Evolutionary conservation across 495 filamentous ascomycete genomes (phyloP).

Genomic region (Trichoderma gamsii): DNA sequence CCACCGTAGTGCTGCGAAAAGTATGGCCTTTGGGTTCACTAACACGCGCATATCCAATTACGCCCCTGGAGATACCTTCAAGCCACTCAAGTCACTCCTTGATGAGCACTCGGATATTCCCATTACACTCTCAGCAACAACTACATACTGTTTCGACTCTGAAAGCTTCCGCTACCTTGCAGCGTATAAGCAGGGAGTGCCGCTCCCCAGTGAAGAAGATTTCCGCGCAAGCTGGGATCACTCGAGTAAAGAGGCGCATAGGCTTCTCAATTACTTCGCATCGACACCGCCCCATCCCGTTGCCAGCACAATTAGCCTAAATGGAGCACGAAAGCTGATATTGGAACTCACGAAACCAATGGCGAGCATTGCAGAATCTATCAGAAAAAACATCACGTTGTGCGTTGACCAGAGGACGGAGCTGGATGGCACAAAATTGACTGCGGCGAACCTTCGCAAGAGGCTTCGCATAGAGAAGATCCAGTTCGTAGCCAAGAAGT

Average conservation of each 20-base stretch:
- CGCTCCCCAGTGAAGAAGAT: slow-evolving; percentile 29
- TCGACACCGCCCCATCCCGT: slow-evolving; percentile 27
- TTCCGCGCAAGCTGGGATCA: slow-evolving; percentile 34
- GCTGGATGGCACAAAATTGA: slow-evolving; percentile 23
- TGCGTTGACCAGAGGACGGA: slow-evolving; percentile 24
- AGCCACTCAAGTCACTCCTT: slow-evolving; percentile 29
- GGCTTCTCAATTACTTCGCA: slow-evolving; percentile 29
- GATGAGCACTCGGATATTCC: slow-evolving; percentile 24
- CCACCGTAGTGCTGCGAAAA: slow-evolving; percentile 29
- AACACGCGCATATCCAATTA: slow-evolving; percentile 40
- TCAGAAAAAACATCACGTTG: slow-evolving; percentile 28
- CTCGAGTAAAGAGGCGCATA: slow-evolving; percentile 27
- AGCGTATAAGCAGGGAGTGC: slow-evolving; percentile 30
- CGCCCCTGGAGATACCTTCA: slow-evolving; percentile 36
- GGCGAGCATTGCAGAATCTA: slow-evolving; percentile 30
- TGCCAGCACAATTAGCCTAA: slow-evolving; percentile 34
- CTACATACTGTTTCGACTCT: slow-evolving; percentile 41
- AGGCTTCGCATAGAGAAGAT: slow-evolving; percentile 17
- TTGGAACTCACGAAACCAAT: slow-evolving; percentile 33
- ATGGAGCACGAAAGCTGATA: slow-evolving; percentile 34
- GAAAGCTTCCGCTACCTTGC: slow-evolving; percentile 43
- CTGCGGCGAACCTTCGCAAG: slow-evolving; percentile 21
- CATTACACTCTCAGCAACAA: slow-evolving; percentile 22
- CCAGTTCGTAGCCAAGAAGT: background rate
- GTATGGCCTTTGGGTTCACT: slow-evolving; percentile 43